Conservation (phyloP, 306 rosid species). For the Myrica gale region DNA sequence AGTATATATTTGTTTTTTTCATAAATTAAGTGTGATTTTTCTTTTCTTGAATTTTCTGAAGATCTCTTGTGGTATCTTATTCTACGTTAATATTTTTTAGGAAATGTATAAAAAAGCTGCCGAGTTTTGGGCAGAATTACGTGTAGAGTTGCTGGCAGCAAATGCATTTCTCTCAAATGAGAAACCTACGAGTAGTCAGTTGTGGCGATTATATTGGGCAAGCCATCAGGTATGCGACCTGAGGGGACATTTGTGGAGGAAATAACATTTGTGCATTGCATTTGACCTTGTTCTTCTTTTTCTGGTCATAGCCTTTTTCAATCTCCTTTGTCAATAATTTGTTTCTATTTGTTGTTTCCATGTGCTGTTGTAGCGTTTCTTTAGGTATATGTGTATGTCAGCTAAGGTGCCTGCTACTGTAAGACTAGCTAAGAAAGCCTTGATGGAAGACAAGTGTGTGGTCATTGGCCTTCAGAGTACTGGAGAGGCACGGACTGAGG, state of each 20-base stretch:
- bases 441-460: constrained; percentile 73
- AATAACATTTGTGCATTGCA: not conserved
- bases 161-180: constrained; percentile 60
- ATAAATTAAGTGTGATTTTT: not conserved
- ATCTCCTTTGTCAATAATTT: constrained; percentile 16
- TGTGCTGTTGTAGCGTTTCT: constrained; percentile 80
- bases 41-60: not conserved
- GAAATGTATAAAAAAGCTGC: constrained; percentile 88
- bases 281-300: not conserved
- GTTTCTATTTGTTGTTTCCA: constrained; percentile 23
- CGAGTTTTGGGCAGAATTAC: constrained; percentile 90
- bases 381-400: constrained; percentile 97
- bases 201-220: constrained; percentile 98
- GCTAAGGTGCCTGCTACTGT: constrained; percentile 98
- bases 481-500: constrained; percentile 99
- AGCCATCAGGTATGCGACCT: constrained; percentile 78
- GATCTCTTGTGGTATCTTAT: not conserved
- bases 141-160: constrained; percentile 77
- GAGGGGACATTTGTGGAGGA: not conserved
- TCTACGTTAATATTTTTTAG: constrained; percentile 34
- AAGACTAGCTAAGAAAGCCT: constrained; percentile 84
- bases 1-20: not conserved
- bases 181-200: constrained; percentile 76
- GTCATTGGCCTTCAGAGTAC: constrained; percentile 99
- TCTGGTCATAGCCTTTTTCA: not conserved